A percentile compares a stretch with the other conserved stretches of the same genome.
Evolutionary conservation across 106 monocot genomes (phyloP).

Genomic region (Dioscorea alata): DNA sequence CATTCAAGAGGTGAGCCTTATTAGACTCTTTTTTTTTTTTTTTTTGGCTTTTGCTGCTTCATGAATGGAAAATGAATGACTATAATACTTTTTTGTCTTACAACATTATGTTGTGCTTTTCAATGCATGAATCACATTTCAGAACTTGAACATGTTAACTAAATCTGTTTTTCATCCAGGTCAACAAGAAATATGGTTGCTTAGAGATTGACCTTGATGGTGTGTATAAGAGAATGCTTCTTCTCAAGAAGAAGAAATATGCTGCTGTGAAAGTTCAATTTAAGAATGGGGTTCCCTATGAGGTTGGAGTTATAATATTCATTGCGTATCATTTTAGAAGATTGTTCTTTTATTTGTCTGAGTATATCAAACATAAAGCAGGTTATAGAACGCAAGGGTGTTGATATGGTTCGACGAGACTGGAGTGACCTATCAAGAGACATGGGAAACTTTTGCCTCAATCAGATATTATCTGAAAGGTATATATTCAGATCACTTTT

Average conservation of each 20-base stretch:
- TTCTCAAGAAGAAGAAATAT: slow-evolving; percentile 99
- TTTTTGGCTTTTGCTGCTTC: background rate
- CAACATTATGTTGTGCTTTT: no score
- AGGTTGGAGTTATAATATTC: slow-evolving; percentile 35
- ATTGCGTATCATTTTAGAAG: background rate
- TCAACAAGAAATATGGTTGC: slow-evolving; percentile 94
- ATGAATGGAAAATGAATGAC: background rate
- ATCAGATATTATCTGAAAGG: slow-evolving; percentile 81
- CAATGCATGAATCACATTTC: no score
- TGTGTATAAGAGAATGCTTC: slow-evolving; percentile 94
- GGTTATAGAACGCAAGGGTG: slow-evolving; percentile 89
- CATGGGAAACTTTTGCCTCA: slow-evolving; percentile 81
- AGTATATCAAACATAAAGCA: slow-evolving; percentile 24
- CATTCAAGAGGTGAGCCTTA: slow-evolving; percentile 73
- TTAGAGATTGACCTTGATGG: slow-evolving; percentile 99
- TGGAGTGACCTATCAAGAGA: slow-evolving; percentile 94
- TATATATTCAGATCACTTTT: slow-evolving; percentile 9
- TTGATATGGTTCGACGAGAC: slow-evolving; percentile 96
- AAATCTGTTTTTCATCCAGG: slow-evolving; percentile 29
- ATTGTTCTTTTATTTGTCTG: background rate
- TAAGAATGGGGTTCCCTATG: slow-evolving; percentile 64
- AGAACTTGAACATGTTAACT: background rate
- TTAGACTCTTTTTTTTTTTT: background rate
- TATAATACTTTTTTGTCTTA: no score
- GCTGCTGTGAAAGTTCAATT: slow-evolving; percentile 87